Percentiles rank a stretch among this genome's conserved stretches.
These are phyloP conservation scores for Arthrobotrys pseudoclavata DNA, from an alignment of 2,329 filamentous ascomycete species.

Conservation along the genomic window DNA sequence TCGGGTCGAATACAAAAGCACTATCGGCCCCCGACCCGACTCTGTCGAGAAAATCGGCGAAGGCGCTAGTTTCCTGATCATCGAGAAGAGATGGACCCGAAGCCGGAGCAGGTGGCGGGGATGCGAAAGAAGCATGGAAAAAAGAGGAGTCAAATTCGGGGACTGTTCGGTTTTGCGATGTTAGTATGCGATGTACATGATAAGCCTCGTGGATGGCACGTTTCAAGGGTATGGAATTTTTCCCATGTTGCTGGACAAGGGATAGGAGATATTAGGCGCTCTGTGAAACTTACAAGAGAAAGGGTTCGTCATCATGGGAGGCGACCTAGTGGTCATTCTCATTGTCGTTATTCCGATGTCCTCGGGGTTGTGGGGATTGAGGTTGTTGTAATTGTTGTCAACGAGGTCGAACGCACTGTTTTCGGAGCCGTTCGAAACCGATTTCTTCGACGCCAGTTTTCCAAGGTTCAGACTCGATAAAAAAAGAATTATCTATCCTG, in stretches of 20 bases:
- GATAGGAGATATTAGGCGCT: background rate
- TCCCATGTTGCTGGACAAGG: background rate
- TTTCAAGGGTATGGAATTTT: slow-evolving; percentile 21
- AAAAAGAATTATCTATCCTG: background rate
- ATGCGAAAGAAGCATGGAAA: slow-evolving; percentile 54
- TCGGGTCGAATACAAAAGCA: slow-evolving; percentile 57
- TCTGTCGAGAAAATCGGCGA: slow-evolving; percentile 73
- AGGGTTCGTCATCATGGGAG: slow-evolving; percentile 58
- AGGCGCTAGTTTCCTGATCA: slow-evolving; percentile 73
- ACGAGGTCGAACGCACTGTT: slow-evolving; percentile 28
- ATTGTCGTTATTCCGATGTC: slow-evolving; percentile 41
- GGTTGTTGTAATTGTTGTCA: slow-evolving; percentile 24
- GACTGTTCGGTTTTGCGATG: slow-evolving; percentile 35
- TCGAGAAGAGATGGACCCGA: slow-evolving; percentile 76
- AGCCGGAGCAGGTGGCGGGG: slow-evolving; percentile 73
- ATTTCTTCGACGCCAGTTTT: slow-evolving; percentile 47
- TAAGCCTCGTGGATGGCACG: slow-evolving; percentile 24
- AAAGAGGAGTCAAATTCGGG: slow-evolving; percentile 58
- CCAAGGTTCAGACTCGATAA: slow-evolving; percentile 6
- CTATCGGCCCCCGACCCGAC: slow-evolving; percentile 69
- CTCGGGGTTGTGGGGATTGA: slow-evolving; percentile 31
- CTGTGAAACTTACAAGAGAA: slow-evolving; percentile 51
- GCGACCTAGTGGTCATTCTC: slow-evolving; percentile 60
- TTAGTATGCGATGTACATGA: slow-evolving; percentile 10
- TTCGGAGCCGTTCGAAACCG: slow-evolving; percentile 42